Base-by-base conservation (phyloP, 768 basidiomycete genomes). In the Russula ochroleuca region DNA sequence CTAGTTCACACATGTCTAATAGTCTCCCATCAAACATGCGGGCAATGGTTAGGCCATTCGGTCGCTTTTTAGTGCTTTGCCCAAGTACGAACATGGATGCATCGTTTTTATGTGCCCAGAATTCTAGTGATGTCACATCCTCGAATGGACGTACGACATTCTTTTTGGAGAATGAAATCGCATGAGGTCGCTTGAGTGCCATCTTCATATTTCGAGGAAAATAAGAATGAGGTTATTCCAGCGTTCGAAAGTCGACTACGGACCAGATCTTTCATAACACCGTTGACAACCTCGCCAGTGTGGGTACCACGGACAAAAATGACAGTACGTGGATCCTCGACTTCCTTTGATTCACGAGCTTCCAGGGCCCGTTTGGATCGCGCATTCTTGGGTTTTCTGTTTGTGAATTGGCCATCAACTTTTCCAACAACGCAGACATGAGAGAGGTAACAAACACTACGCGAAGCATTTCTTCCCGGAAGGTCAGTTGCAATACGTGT, bases 91-190 rank as follows among this genome's bases (percentile, higher is more conserved):
- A 97, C 72, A 98, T 78, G 2, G 87, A 87, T 3, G 94, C 94
- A 69, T 98, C 97, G 75, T 98, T 98, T 77, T 98, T 99, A 14
- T 78, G 71, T 1, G 88, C 80, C 92, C 94, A 99, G 74, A 98
- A 98, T 68, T 92, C 92, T 37, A 99, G 79, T 1, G 93, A 92
- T 1, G 86, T 76, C 23, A 82, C 72, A 62, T 90, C 81, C 69
- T 98, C 96, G 72, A 99, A 98, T 5, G 97, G 97, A 45, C 88
- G 87, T 13, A 98, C 83, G 28, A 76, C 73, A 73, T 98, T 98
- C 75, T 97, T 96, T 74, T 95, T 97, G 51, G 88, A 90, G 77
- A 98, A 99, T 14, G 92, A 84, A 65, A 98, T 89, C 0, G 87
- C 87, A 70, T 96, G 68, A 0, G 97, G 96, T 62, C 90, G 88